Evolutionary conservation across 2,329 filamentous ascomycete genomes (phyloP).

Genomic region (Fusarium floridanum): DNA sequence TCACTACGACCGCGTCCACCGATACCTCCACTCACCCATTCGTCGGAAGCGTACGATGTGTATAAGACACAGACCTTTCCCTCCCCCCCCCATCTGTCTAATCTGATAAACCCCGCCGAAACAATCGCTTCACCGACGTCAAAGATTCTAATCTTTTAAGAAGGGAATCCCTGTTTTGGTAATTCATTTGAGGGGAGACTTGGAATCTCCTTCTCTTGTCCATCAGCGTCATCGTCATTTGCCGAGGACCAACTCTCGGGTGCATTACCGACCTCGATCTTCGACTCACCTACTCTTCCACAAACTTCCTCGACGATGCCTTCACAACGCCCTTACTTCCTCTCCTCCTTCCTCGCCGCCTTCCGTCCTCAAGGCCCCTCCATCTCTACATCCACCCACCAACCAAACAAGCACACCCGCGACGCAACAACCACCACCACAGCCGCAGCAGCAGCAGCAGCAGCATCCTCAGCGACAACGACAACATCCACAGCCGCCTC

Average conservation of each 20-base stretch:
- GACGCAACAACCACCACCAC: conserved; percentile 44
- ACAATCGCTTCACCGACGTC: conserved; percentile 11
- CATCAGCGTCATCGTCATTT: conserved; percentile 9
- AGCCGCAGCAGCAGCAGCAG: conserved; percentile 34
- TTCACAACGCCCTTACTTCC: conserved; percentile 68
- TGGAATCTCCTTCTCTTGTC: conserved; percentile 5
- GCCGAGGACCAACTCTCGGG: neutral
- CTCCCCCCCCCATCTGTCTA: neutral
- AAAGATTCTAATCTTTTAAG: neutral
- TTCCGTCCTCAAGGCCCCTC: conserved; percentile 61
- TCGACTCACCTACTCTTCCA: neutral
- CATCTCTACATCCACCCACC: conserved; percentile 47
- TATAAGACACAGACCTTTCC: too few relatives aligned
- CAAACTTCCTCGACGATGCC: conserved; percentile 54
- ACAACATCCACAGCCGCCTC: conserved; percentile 40
- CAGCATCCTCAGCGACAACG: conserved; percentile 40
- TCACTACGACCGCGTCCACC: too few relatives aligned
- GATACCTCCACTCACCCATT: too few relatives aligned
- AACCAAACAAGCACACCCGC: conserved; percentile 54
- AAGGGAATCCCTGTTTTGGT: neutral
- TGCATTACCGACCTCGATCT: neutral
- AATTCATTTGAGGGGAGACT: neutral
- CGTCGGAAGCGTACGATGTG: too few relatives aligned
- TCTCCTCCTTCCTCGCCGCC: conserved; percentile 68
- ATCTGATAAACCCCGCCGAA: neutral